Base-by-base conservation (phyloP, 2,329 filamentous ascomycete species). In the Madurella mycetomatis region DNA sequence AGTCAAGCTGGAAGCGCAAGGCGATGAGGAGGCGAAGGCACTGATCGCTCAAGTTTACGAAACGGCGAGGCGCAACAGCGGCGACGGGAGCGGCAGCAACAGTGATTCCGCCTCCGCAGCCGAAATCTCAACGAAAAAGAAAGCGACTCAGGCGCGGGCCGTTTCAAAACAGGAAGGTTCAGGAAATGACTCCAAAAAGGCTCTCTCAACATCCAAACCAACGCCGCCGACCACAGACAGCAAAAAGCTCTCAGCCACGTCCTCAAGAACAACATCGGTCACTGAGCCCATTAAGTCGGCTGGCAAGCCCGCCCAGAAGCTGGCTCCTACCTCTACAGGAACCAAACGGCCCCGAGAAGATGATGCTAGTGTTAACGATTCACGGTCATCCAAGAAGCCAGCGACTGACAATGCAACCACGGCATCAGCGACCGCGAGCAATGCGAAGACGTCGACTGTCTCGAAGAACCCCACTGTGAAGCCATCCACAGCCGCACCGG, bases 1-100 rank as follows among this genome's bases (percentile, higher is more conserved):
- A 41, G 82, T 82, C 57, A 78, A 81, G 9, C 82, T 87, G 64
- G 78, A 77, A 56, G 85, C 82, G 64, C 84, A 83, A 63, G 85
- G 83, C 25, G 84, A 88, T 63, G 76, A 80, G 0, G 81, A 85
- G 49, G 80, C 83, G 46, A 85, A 85, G 62, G 77, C 76, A 4
- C 72, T 85, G 45, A 81, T 86, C 4, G 76, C 78, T 37, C 77
- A 60, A 56, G 73, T 75, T 31, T 62, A 65, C 30, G 59, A 62
- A 5, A 70, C 67, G 34, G 66, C 64, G 2, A 59, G 58, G 41
- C 52, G 49, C 40, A 67, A 65, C 55, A 64, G 61, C 43, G 67
- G 57, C 11, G 58, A 58, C 19, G 50, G 15, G 15, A 52, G 37
- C 13, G 47, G 49, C 19, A 58, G 51, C 7, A 53, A 51, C 18